Evolutionary conservation across 2,329 filamentous ascomycete species (phyloP).

Genomic region (Colletotrichum caudatum): DNA sequence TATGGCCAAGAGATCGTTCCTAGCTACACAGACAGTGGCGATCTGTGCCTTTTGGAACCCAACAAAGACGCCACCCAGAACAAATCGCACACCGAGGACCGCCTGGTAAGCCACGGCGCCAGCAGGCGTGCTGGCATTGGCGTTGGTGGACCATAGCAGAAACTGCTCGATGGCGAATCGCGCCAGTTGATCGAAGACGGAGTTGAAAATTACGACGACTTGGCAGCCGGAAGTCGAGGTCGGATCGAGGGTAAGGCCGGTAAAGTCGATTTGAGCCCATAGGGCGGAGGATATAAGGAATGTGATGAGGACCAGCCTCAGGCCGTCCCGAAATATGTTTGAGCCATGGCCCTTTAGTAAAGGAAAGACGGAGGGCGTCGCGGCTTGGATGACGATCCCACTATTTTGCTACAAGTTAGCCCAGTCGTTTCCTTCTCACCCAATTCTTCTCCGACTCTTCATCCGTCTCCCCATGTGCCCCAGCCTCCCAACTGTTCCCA

Average conservation of each 20-base stretch:
- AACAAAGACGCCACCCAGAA: constrained; percentile 66
- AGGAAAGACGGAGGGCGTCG: constrained; percentile 60
- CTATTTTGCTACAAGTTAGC: constrained; percentile 51
- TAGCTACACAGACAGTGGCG: constrained; percentile 64
- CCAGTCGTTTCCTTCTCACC: constrained; percentile 30
- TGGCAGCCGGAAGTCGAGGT: constrained; percentile 61
- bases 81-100: constrained; percentile 60
- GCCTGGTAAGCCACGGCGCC: constrained; percentile 59
- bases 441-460: neutral
- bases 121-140: constrained; percentile 51
- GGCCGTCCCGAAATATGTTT: constrained; percentile 65
- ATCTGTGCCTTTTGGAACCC: constrained; percentile 67
- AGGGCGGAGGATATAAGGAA: constrained; percentile 64
- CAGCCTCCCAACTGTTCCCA: neutral
- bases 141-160: constrained; percentile 63
- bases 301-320: constrained; percentile 72
- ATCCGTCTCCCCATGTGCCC: constrained; percentile 5
- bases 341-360: constrained; percentile 61
- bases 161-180: constrained; percentile 67
- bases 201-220: constrained; percentile 63
- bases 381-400: constrained; percentile 66
- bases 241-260: constrained; percentile 61
- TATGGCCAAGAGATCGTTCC: constrained; percentile 58
- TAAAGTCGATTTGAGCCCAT: constrained; percentile 67
- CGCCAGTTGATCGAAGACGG: constrained; percentile 68